Percentiles rank a stretch among this genome's conserved stretches.
Evolutionary conservation across 2,329 filamentous ascomycete species (phyloP).

Genomic region (Phialocephala sp.): DNA sequence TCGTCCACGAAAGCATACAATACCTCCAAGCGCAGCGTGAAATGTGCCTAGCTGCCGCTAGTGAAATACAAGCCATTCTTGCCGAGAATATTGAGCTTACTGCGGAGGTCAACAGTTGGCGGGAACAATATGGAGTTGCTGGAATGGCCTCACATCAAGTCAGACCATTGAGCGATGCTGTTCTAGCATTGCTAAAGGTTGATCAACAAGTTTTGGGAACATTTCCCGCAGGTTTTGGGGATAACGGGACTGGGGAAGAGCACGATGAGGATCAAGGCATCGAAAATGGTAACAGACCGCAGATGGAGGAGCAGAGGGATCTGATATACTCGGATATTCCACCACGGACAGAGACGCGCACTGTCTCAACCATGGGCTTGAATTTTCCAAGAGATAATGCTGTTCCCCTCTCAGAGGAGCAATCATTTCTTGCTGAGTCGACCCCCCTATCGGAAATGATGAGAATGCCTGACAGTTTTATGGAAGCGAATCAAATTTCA

Average conservation of each 20-base stretch:
- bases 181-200: conserved; percentile 1
- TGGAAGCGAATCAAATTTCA: not conserved
- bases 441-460: not conserved
- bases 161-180: conserved; percentile 10
- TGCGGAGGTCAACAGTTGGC: conserved; percentile 21
- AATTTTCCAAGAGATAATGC: not conserved
- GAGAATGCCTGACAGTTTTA: not conserved
- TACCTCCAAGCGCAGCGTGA: conserved; percentile 14
- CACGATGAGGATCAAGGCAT: conserved; percentile 9
- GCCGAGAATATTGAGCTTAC: conserved; percentile 17
- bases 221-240: conserved; percentile 19
- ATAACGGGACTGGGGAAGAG: conserved; percentile 15
- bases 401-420: not conserved
- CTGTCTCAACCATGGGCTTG: not conserved
- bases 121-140: conserved; percentile 7
- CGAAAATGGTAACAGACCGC: not conserved
- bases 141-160: not conserved
- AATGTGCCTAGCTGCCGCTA: conserved; percentile 19
- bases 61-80: conserved; percentile 12
- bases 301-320: not conserved
- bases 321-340: not conserved
- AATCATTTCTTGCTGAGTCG: not conserved
- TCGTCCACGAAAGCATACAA: conserved; percentile 17
- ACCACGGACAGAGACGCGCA: not conserved
- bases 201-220: conserved; percentile 19